Evolutionary conservation across 2,329 filamentous ascomycete species (phyloP), one percentile per base, ranked within the genome.

Genomic region (Dryadomyces quercus-mongolicae): DNA sequence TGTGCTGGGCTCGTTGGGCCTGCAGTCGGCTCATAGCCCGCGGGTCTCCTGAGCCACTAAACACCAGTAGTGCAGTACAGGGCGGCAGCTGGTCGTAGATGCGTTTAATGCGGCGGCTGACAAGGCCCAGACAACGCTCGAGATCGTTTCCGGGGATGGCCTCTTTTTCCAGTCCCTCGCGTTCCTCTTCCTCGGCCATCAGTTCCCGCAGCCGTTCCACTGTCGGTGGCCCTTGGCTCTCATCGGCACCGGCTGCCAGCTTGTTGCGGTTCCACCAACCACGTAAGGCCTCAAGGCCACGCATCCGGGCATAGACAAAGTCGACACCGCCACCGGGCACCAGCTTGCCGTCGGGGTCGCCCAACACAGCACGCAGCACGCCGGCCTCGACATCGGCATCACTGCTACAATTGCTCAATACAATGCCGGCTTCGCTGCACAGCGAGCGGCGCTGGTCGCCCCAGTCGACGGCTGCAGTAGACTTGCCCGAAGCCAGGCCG

Each of bases 401-500:
- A 46, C 73, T 76, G 45, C 67, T 70, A 65, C 81, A 84, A 16
- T 68, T 65, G 21, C 69, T 65, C 45, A 85, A 74, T 40, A 75
- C 70, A 58, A 77, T 70, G 4, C 74, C 80, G 4, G 81, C 78
- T 46, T 77, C 77, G 47, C 70, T 73, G 50, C 79, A 79, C 5
- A 74, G 72, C 16, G 79, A 80, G 62, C 77, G 77, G 53, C 72
- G 71, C 15, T 88, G 86, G 57, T 90, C 85, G 51, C 91, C 92
- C 86, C 92, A 95, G 69, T 98, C 93, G 21, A 97, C 78, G 36
- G 94, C 81, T 1, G 86, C 87, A 56, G 83, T 85, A 0, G 76
- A 81, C 66, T 84, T 84, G 59, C 78, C 78, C 4, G 74, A 71
- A 40, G 76, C 71, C 12, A 74, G 58, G 21, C 80, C 79, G 34